Conservation (phyloP, 163 green algal genomes). For the Volvox carteri region DNA sequence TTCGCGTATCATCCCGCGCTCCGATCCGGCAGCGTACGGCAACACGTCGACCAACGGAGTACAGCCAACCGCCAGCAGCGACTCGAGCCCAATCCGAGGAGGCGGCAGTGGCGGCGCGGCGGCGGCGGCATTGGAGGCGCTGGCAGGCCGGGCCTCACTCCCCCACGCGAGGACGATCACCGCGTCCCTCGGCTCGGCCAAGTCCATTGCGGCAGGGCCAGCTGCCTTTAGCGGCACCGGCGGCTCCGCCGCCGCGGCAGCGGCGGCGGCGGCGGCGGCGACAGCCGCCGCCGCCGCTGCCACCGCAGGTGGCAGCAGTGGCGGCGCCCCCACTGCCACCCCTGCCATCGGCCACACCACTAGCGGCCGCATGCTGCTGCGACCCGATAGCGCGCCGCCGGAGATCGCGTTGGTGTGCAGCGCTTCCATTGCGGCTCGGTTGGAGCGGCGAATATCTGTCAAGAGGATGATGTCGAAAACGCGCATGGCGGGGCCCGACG, state of each 20-base stretch:
- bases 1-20: slow-evolving; percentile 31
- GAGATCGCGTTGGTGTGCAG: slow-evolving; percentile 49
- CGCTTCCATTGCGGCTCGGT: background rate
- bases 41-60: background rate
- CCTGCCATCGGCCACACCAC: background rate
- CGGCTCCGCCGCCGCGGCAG: background rate
- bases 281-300: background rate
- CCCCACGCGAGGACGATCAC: background rate
- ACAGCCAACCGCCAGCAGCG: background rate
- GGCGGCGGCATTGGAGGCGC: background rate
- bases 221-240: background rate
- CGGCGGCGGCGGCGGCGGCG: too few species aligned
- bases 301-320: too few species aligned
- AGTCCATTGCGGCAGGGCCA: background rate
- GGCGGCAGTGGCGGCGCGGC: too few species aligned
- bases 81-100: too few species aligned
- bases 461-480: background rate
- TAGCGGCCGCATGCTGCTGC: background rate
- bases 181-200: background rate
- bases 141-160: background rate
- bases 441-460: background rate
- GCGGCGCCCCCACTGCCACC: background rate
- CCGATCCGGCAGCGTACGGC: background rate
- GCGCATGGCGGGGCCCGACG: background rate
- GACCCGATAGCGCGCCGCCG: slow-evolving; percentile 29